These are phyloP conservation scores for Ustilago loliicola DNA, from an alignment of 1,284 basidiomycete species.

Conservation along the genomic window DNA sequence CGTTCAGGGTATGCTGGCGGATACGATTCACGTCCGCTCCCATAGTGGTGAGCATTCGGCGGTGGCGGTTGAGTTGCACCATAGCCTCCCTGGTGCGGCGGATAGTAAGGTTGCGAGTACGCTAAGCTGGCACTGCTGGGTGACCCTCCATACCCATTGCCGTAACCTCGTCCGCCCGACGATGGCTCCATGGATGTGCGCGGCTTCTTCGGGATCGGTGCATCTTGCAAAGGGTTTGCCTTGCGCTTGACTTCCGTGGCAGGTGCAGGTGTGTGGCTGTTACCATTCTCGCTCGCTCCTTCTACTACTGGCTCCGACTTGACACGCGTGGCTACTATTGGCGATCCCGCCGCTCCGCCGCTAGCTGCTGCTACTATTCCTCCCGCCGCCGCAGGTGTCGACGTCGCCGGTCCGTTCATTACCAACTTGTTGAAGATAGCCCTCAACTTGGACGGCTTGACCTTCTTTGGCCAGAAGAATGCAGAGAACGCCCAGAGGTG, in stretches of 20 bases:
- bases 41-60: conserved; percentile 24
- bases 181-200: conserved; percentile 51
- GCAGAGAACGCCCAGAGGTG: conserved; percentile 90
- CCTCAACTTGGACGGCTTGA: conserved; percentile 61
- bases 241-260: conserved; percentile 45
- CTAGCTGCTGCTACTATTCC: background rate
- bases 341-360: conserved; percentile 26
- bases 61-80: conserved; percentile 25
- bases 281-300: conserved; percentile 28
- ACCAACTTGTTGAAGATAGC: conserved; percentile 64
- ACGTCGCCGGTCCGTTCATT: conserved; percentile 42
- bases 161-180: conserved; percentile 27
- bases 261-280: conserved; percentile 7
- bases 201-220: conserved; percentile 56
- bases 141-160: conserved; percentile 40
- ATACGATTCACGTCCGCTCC: conserved; percentile 37
- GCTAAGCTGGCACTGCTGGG: conserved; percentile 22
- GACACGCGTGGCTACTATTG: conserved; percentile 13
- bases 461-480: conserved; percentile 95
- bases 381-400: conserved; percentile 20
- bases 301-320: conserved; percentile 31
- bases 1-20: conserved; percentile 34
- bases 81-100: conserved; percentile 18
- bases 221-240: conserved; percentile 46
- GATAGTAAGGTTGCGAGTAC: conserved; percentile 35